Evolutionary conservation across 2,329 filamentous ascomycete species (phyloP), one percentile per base, ranked within the genome.

Genomic region (Boeremia lycopersici): DNA sequence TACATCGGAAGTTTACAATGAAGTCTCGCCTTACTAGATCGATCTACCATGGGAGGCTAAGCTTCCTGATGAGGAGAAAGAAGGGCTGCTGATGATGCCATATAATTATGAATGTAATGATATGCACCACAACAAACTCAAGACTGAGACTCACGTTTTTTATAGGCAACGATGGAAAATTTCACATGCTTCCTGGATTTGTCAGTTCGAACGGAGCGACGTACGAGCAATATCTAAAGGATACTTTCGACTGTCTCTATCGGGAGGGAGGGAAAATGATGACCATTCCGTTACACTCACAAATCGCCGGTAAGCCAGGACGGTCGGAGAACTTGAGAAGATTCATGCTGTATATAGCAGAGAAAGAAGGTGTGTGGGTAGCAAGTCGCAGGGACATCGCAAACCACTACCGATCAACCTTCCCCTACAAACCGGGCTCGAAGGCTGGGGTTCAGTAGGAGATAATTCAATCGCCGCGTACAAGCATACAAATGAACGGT

Each of bases 1-100:
- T 72, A 75, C 76, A 17, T 75, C 73, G 4, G 82, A 84, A 59
- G 78, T 76, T 0, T 84, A 84, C 55, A 80, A 81, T 19, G 82
- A 84, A 59, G 82, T 84, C 56, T 73, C 84, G 13, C 82, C 82
- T 1, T 84, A 84, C 65, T 84, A 81, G 82, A 73, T 80, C 7
- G 82, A 84, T 64, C 70, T 84, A 3, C 81, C 81, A 0, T 71
- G 75, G 40, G 82, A 84, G 69, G 71, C 74, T 6, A 67, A 76
- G 7, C 68, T 71, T 8, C 60, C 69, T 1, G 65, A 71, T 15
- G 64, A 75, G 74, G 80, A 63, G 79, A 83, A 69, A 1, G 43
- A 46, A 28, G 33, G 43, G 12, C 44, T 47, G n/a, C 44, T 47
- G 1, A 38, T 39, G 44, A 13, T 47, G 25, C 34, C 44, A 3